phyloP scores from a whole-genome alignment of 164 flowering plant species.

The Amborella trichopoda region DNA sequence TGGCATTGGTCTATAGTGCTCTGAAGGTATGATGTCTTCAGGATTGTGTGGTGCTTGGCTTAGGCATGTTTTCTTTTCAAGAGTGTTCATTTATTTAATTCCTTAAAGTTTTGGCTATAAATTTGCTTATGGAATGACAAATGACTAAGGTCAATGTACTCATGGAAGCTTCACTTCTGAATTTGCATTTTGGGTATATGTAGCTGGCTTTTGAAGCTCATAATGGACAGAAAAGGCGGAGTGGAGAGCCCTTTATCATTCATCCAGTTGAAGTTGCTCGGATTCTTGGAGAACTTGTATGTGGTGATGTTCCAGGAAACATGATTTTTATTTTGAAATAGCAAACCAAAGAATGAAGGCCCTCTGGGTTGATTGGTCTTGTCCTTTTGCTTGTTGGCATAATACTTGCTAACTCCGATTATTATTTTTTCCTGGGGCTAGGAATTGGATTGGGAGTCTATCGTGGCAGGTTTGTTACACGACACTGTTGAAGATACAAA shows the following conservation, averaged over 20 bases:
- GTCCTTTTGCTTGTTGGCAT: too few species aligned
- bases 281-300: constrained; percentile 89
- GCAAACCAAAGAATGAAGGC: too few species aligned
- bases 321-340: background rate
- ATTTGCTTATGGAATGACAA: background rate
- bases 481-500: constrained; percentile 99
- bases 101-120: background rate
- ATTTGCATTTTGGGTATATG: constrained; percentile 10
- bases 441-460: constrained; percentile 98
- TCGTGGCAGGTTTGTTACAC: constrained; percentile 95
- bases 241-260: constrained; percentile 98
- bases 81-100: background rate
- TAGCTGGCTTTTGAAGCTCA: constrained; percentile 99
- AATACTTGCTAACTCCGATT: too few species aligned
- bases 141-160: background rate
- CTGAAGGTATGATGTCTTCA: constrained; percentile 38
- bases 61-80: background rate
- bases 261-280: constrained; percentile 99
- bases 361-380: too few species aligned
- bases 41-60: background rate
- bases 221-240: constrained; percentile 94
- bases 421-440: too few species aligned
- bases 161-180: constrained; percentile 4
- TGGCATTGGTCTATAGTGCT: constrained; percentile 60
- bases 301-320: background rate